These are phyloP conservation scores for Apiospora pterosperma DNA, from an alignment of 2,329 filamentous ascomycete genomes.

Conservation along the genomic window DNA sequence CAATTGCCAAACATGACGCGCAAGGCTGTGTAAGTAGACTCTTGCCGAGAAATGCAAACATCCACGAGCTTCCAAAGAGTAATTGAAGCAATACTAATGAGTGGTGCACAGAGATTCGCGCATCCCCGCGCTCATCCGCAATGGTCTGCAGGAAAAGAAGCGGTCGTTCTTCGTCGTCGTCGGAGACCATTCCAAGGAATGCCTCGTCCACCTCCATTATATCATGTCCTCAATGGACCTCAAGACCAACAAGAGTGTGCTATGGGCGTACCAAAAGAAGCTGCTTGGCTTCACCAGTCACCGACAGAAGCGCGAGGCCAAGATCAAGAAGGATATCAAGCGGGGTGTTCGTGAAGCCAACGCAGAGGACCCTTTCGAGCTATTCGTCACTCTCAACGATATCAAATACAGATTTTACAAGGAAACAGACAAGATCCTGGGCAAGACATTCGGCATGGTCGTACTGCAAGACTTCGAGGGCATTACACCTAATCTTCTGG, in stretches of 20 bases:
- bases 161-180: slow-evolving; percentile 97
- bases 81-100: not conserved
- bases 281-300: slow-evolving; percentile 91
- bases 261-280: slow-evolving; percentile 99
- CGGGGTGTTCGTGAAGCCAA: slow-evolving; percentile 90
- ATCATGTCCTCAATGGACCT: slow-evolving; percentile 88
- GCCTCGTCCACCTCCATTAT: slow-evolving; percentile 73
- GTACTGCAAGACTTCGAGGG: slow-evolving; percentile 98
- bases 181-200: slow-evolving; percentile 90
- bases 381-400: slow-evolving; percentile 93
- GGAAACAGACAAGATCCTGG: slow-evolving; percentile 97
- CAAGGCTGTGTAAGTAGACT: slow-evolving; percentile 4
- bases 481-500: slow-evolving; percentile 93
- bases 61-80: not conserved
- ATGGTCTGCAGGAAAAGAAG: slow-evolving; percentile 94
- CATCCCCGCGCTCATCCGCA: slow-evolving; percentile 86
- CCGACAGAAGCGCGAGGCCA: slow-evolving; percentile 95
- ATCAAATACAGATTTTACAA: slow-evolving; percentile 99
- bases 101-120: slow-evolving; percentile 68
- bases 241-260: slow-evolving; percentile 91
- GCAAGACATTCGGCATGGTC: slow-evolving; percentile 98
- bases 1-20: not conserved
- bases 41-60: not conserved
- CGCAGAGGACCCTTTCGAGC: slow-evolving; percentile 90
- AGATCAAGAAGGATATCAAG: slow-evolving; percentile 98